These are phyloP conservation scores for Phanerodontia chrysosporium DNA, from an alignment of 768 basidiomycete species.

Conservation along the genomic window DNA sequence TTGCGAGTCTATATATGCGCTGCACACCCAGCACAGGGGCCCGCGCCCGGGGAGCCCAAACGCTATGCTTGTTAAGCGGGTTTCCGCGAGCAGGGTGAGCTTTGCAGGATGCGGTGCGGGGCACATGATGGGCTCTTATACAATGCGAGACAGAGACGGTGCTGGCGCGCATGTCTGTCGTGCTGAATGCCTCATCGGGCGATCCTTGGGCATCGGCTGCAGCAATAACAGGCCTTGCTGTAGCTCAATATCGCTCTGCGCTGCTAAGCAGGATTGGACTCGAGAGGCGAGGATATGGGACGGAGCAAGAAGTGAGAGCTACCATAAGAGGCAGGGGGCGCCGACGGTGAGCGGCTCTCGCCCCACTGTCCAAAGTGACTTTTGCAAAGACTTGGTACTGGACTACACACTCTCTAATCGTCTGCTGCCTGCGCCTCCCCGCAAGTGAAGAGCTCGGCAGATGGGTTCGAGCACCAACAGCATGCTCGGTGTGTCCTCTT, in stretches of 20 bases:
- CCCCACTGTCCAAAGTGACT: no score
- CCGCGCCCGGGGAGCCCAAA: background rate
- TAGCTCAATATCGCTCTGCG: no score
- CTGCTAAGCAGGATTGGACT: no score
- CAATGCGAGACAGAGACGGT: background rate
- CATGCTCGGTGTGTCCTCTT: slow-evolving; percentile 63
- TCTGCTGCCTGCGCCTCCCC: slow-evolving; percentile 29
- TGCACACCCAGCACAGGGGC: background rate
- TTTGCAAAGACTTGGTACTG: background rate
- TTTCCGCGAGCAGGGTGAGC: background rate
- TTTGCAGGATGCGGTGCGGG: background rate
- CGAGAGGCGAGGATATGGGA: background rate
- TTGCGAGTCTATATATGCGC: background rate
- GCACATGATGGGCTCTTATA: background rate
- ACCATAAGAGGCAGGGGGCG: background rate
- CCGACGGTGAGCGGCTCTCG: no score
- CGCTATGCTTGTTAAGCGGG: background rate
- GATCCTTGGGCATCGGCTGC: no score
- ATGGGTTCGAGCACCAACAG: slow-evolving; percentile 74
- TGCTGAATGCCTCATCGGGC: no score
- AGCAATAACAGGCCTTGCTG: no score
- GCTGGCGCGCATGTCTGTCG: background rate
- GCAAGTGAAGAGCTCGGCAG: slow-evolving; percentile 57
- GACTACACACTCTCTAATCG: background rate
- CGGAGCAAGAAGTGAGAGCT: background rate